phyloP scores from a whole-genome alignment of 2,329 filamentous ascomycete species.

The Penicillium hordei region DNA sequence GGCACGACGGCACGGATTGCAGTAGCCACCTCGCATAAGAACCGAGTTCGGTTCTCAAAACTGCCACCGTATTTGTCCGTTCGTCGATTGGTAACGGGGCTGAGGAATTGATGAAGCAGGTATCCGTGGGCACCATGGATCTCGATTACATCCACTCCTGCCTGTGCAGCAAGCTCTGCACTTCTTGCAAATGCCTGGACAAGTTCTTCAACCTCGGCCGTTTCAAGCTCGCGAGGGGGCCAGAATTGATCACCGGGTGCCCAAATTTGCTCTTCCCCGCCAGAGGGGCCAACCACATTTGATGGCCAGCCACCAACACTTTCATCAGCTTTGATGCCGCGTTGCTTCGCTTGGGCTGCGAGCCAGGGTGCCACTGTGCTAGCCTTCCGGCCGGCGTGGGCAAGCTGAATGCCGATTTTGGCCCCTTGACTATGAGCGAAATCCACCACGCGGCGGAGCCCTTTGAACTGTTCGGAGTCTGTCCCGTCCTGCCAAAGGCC shows the following conservation, averaged over 20 bases:
- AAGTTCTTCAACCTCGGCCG: slow-evolving; percentile 64
- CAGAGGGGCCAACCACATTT: slow-evolving; percentile 45
- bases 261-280: slow-evolving; percentile 54
- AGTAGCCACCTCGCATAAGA: slow-evolving; percentile 66
- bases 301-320: slow-evolving; percentile 55
- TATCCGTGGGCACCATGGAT: slow-evolving; percentile 79
- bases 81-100: slow-evolving; percentile 66
- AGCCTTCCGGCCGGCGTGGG: slow-evolving; percentile 70
- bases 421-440: slow-evolving; percentile 76
- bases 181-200: slow-evolving; percentile 61
- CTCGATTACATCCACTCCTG: slow-evolving; percentile 75
- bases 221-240: slow-evolving; percentile 66
- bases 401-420: slow-evolving; percentile 75
- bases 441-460: slow-evolving; percentile 65
- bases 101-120: slow-evolving; percentile 68
- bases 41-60: slow-evolving; percentile 62
- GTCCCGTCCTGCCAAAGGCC: slow-evolving; percentile 72
- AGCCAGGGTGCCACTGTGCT: slow-evolving; percentile 54
- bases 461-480: slow-evolving; percentile 62
- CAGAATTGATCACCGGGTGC: slow-evolving; percentile 61
- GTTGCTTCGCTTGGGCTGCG: slow-evolving; percentile 20
- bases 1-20: slow-evolving; percentile 62
- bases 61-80: slow-evolving; percentile 55
- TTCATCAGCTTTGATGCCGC: slow-evolving; percentile 43
- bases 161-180: slow-evolving; percentile 60